These are phyloP conservation scores for Daphne laureola DNA, from an alignment of 441 rosid genomes.

Conservation along the genomic window DNA sequence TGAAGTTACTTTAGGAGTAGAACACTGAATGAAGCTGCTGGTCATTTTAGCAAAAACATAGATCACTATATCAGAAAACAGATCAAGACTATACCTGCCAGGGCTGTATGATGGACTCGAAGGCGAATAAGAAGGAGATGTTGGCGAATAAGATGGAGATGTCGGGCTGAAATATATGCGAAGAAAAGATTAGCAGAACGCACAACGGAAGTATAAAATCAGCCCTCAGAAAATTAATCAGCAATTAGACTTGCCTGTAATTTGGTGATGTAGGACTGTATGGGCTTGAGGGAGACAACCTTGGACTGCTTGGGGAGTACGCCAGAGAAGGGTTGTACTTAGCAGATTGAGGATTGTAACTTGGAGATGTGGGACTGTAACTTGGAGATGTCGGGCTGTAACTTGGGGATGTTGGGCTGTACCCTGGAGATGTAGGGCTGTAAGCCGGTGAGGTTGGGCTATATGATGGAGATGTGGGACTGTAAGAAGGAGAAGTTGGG, in stretches of 20 bases:
- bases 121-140: slow-evolving; percentile 93
- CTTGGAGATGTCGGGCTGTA: slow-evolving; percentile 82
- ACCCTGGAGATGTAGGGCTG: slow-evolving; percentile 79
- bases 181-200: too few relatives aligned
- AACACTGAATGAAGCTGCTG: too few relatives aligned
- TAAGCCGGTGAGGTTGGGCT: slow-evolving; percentile 71
- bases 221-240: not conserved
- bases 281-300: slow-evolving; percentile 82
- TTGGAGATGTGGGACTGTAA: slow-evolving; percentile 68
- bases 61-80: not conserved
- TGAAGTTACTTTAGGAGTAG: not conserved
- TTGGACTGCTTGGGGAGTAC: slow-evolving; percentile 94
- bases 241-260: slow-evolving; percentile 49
- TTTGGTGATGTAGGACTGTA: slow-evolving; percentile 93
- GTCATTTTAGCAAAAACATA: too few relatives aligned
- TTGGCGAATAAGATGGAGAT: slow-evolving; percentile 91
- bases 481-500: slow-evolving; percentile 50
- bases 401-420: slow-evolving; percentile 80
- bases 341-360: slow-evolving; percentile 68
- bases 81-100: slow-evolving; percentile 51
- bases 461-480: slow-evolving; percentile 64
- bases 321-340: slow-evolving; percentile 75
- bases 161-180: slow-evolving; percentile 51
- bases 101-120: slow-evolving; percentile 94
- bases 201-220: too few relatives aligned